Base-by-base conservation (phyloP, 305 asterid genomes). In the Fraxinus floribunda region DNA sequence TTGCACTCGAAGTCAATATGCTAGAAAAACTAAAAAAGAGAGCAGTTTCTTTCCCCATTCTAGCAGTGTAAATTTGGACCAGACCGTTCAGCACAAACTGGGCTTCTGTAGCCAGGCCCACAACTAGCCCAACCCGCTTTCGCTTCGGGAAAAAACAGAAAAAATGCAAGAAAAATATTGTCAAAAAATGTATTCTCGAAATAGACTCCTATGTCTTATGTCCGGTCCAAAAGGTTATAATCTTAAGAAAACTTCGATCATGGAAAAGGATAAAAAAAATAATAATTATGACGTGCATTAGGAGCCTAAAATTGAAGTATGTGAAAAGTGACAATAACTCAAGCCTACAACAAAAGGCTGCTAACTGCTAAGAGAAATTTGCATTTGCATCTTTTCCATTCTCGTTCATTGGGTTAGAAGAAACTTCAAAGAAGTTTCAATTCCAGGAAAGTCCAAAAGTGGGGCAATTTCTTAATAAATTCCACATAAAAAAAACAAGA, bases 381-480 rank as follows among this genome's bases (percentile, higher is more conserved):
- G 4, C 71, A 15, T 72, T 72, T 74, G 66, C 46, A 26, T 76
- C 74, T 30, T 1, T 11, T 20, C 0, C 30, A 5, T 70, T 30
- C 39, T 70, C 34, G 41, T 2, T 41, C 62, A 66, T 22, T 60
- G n/a, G 66, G 29, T 60, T 2, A 38, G 73, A 4, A 29, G 73
- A n/a, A 80, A 66, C 79, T 68, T 35, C 81, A 60, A 39, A 41
- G 84, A 55, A 38, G 26, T 34, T 24, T 34, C 79, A 60, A 2
- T 78, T 83, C 86, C 78, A 70, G n/a, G 85, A 81, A 86, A 66
- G 7, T 82, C 78, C 80, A 74, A 15, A 38, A 29, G 11, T 20
- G 57, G 52, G 84, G 35, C 82, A 60, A 77, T 41, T 72, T 10
- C 32, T 35, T 10, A 44, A 15, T 77, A 66, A 71, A 1, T 32